Base-by-base conservation (phyloP, 1,139 yeast species). In the Pichia sp. region DNA sequence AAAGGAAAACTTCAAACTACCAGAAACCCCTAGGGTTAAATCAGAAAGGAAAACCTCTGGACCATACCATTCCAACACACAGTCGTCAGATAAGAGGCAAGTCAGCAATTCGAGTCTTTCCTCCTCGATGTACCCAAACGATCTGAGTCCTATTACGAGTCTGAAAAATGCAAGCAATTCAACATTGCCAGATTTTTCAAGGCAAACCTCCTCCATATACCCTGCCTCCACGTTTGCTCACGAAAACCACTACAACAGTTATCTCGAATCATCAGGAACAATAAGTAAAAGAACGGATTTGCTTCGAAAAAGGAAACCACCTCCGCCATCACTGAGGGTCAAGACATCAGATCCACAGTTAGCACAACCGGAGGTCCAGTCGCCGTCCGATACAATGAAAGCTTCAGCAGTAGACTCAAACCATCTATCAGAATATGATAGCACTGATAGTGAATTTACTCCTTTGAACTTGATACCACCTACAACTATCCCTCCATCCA, bases 161-260 rank as follows among this genome's bases (percentile, higher is more conserved):
- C 31, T 40, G 6, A 43, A 38, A 29, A 49, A 32, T 44, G 36
- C n/a, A 4, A 51, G 53, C 36, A 45, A 23, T 19, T 47, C 57
- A 1, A 52, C 55, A 4, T 8, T 47, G n/a, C 55, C 52, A 5
- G 57, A 53, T 34, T 31, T 52, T 23, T 30, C 59, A n/a, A 32
- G 57, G 32, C 53, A 46, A 38, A 41, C 62, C 8, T 57, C 59
- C 2, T 57, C 60, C 2, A 52, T 58, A 23, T 52, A 58, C 34
- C 56, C 60, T 10, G 48, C 55, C 10, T 51, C 59, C 3, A 16
- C 47, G 8, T 10, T 31, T 6, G 36, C 32, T 8, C 30, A 29
- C 23, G 47, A 31, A 10, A 38, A 7, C 13, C 40, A 36, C 34
- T 2, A 31, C 34, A 31, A 31, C 34, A 31, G 4, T 36, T 15